phyloP scores from a whole-genome alignment of 1,284 basidiomycete genomes.

The Ustilago cynodontis region DNA sequence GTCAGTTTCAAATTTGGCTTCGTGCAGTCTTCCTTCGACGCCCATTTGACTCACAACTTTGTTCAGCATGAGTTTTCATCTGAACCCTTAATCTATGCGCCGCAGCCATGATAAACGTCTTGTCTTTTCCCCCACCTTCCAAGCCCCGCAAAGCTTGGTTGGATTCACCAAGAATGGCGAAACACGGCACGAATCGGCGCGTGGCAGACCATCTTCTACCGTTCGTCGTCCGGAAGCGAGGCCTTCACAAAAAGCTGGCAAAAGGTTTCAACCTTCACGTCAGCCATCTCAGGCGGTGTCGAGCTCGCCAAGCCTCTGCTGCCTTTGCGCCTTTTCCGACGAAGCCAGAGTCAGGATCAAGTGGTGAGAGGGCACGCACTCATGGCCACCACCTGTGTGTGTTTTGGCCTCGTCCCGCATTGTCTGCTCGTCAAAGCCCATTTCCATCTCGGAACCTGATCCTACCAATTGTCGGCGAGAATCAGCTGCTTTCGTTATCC shows the following conservation, averaged over 20 bases:
- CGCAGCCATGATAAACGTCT: neutral
- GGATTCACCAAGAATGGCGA: neutral
- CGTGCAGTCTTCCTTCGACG: neutral
- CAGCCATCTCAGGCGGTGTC: too few species aligned
- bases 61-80: too few species aligned
- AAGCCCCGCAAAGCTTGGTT: neutral
- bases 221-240: too few species aligned
- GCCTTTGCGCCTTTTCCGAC: neutral
- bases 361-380: neutral
- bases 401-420: neutral
- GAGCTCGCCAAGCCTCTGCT: neutral
- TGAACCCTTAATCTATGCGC: too few species aligned
- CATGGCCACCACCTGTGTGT: neutral
- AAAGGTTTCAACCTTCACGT: too few species aligned
- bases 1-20: neutral
- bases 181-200: too few species aligned
- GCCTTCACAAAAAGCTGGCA: too few species aligned
- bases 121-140: neutral
- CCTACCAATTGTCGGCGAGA: neutral
- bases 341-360: too few species aligned
- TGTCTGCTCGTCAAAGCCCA: neutral
- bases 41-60: too few species aligned
- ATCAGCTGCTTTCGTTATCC: constrained; percentile 13
- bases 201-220: too few species aligned
- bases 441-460: neutral